Percentiles rank a stretch among this genome's conserved stretches.
Evolutionary conservation across 2,329 filamentous ascomycete species (phyloP).

Genomic region (Cyphellophora attinorum): DNA sequence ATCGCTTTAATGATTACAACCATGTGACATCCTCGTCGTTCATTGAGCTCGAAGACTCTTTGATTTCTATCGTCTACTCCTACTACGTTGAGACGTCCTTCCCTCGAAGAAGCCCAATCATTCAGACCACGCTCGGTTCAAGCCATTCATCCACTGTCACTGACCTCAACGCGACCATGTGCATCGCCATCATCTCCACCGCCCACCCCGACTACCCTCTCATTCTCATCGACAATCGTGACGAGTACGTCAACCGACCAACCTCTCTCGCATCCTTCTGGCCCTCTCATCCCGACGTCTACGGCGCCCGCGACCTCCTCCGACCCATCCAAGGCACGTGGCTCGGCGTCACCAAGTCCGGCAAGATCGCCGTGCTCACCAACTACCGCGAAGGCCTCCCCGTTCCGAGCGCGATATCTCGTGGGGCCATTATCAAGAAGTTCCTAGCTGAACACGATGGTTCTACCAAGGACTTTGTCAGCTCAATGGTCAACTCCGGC

Average conservation of each 20-base stretch:
- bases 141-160: too few species aligned
- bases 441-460: constrained; percentile 41
- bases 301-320: constrained; percentile 54
- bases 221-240: constrained; percentile 68
- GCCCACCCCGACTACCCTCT: constrained; percentile 66
- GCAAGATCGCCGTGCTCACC: constrained; percentile 53
- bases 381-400: constrained; percentile 51
- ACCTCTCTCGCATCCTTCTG: constrained; percentile 52
- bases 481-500: constrained; percentile 44
- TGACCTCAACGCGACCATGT: too few species aligned
- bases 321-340: constrained; percentile 53
- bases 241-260: constrained; percentile 55
- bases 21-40: too few species aligned
- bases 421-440: constrained; percentile 51
- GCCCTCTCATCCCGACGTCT: constrained; percentile 44
- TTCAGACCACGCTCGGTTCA: too few species aligned
- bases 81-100: too few species aligned
- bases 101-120: too few species aligned
- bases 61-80: too few species aligned
- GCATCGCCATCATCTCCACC: constrained; percentile 67
- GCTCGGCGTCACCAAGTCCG: constrained; percentile 53
- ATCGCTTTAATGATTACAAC: too few species aligned
- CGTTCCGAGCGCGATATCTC: constrained; percentile 38
- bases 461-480: constrained; percentile 41
- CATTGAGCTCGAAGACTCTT: too few species aligned